phyloP scores from a whole-genome alignment of 2,329 filamentous ascomycete species.

The Penicillium frequentans region DNA sequence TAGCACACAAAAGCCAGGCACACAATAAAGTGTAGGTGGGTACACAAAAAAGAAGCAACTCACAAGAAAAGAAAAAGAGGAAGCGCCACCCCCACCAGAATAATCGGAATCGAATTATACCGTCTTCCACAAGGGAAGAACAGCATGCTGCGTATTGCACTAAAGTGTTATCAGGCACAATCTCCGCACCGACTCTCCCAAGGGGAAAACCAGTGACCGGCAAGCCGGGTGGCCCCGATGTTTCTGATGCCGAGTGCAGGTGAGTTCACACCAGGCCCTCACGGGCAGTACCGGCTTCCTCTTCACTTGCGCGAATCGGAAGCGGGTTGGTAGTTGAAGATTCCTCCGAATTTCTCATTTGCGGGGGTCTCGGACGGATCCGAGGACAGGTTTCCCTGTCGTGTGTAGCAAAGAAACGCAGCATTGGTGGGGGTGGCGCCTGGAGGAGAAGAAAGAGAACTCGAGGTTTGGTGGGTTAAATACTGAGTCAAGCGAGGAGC shows the following conservation, averaged over 20 bases:
- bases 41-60: slow-evolving; percentile 36
- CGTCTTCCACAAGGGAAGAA: slow-evolving; percentile 35
- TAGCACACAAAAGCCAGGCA: slow-evolving; percentile 5
- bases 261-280: slow-evolving; percentile 84
- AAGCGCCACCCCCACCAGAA: slow-evolving; percentile 80
- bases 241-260: slow-evolving; percentile 93
- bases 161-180: slow-evolving; percentile 84
- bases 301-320: slow-evolving; percentile 24
- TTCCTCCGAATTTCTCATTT: slow-evolving; percentile 99
- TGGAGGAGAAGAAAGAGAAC: slow-evolving; percentile 50
- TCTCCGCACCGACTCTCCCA: slow-evolving; percentile 95
- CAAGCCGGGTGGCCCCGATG: slow-evolving; percentile 58
- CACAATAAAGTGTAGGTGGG: background rate
- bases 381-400: slow-evolving; percentile 50
- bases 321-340: slow-evolving; percentile 66
- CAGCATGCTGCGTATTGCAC: slow-evolving; percentile 91
- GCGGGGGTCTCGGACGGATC: slow-evolving; percentile 47
- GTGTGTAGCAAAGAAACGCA: slow-evolving; percentile 94
- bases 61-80: slow-evolving; percentile 50
- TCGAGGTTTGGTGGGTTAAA: slow-evolving; percentile 18
- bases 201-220: slow-evolving; percentile 53
- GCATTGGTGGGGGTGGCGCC: slow-evolving; percentile 86
- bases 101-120: slow-evolving; percentile 92
- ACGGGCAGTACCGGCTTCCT: slow-evolving; percentile 63
- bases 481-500: slow-evolving; percentile 13